Evolutionary conservation across 78 protist species (phyloP).

Genomic region (Dictyostelium discoideum): dicty_2.7 NC_007089.4:2436001-2436500

Average conservation of each 20-base stretch:
- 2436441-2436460: neutral
- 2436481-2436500: constrained; percentile 4
- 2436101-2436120: constrained; percentile 29
- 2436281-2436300: neutral
- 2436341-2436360: neutral
- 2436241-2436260: neutral
- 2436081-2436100: neutral
- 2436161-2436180: constrained; percentile 36
- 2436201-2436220: constrained; percentile 33
- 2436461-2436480: neutral
- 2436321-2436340: constrained; percentile 3
- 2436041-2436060: neutral
- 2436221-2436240: neutral
- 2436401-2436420: neutral
- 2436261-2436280: neutral
- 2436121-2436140: constrained; percentile 43
- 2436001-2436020: constrained; percentile 64
- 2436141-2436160: constrained; percentile 15
- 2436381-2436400: neutral
- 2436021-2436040: constrained; percentile 29
- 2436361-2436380: neutral
- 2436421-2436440: neutral
- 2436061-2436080: neutral
- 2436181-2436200: constrained; percentile 29
- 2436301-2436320: neutral